Evolutionary conservation across 1,284 basidiomycete genomes (phyloP).

Genomic region (Trametes polyzona): DNA sequence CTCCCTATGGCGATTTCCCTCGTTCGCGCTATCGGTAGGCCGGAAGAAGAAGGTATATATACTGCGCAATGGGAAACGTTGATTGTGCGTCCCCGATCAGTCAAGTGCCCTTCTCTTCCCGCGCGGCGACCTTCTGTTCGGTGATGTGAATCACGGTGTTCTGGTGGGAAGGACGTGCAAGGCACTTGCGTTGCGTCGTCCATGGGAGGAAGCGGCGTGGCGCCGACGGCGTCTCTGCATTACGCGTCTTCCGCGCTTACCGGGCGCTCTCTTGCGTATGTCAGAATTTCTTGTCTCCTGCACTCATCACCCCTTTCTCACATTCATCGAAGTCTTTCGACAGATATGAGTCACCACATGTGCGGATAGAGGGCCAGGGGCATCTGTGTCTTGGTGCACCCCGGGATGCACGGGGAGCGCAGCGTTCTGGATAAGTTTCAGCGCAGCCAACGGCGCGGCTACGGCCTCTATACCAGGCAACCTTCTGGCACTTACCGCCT

Average conservation of each 20-base stretch:
- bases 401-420: too few relatives aligned
- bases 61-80: not conserved
- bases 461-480: not conserved
- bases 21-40: not conserved
- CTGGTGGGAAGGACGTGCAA: not conserved
- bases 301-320: too few relatives aligned
- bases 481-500: too few relatives aligned
- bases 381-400: too few relatives aligned
- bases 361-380: too few relatives aligned
- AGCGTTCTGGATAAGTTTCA: too few relatives aligned
- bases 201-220: not conserved
- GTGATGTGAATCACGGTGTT: not conserved
- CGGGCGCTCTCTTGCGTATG: not conserved
- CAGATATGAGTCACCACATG: too few relatives aligned
- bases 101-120: not conserved
- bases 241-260: not conserved
- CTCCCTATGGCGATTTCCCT: not conserved
- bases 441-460: too few relatives aligned
- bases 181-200: not conserved
- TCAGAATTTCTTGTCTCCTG: not conserved
- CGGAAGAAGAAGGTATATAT: not conserved
- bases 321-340: too few relatives aligned
- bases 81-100: not conserved
- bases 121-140: not conserved
- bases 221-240: not conserved